A percentile compares a stretch with the other conserved stretches of the same genome.
Evolutionary conservation across 169 alveolate genomes (phyloP).

Genomic region (Babesia sp.): DNA sequence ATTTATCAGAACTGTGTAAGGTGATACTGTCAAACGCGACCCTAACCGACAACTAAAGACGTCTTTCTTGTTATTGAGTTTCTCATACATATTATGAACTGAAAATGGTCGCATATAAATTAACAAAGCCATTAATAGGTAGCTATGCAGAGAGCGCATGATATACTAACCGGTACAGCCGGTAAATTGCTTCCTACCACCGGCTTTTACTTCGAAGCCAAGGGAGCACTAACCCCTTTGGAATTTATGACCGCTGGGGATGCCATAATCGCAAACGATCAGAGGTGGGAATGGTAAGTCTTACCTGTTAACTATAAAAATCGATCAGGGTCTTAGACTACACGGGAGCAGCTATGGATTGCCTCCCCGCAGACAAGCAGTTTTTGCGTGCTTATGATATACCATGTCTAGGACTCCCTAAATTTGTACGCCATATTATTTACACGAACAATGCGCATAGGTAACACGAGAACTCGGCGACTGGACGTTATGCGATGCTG

Average conservation of each 20-base stretch:
- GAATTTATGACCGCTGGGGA: constrained; percentile 57
- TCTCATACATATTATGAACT: too few relatives aligned
- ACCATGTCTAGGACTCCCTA: constrained; percentile 7
- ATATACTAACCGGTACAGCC: constrained; percentile 30
- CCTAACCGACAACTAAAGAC: too few relatives aligned
- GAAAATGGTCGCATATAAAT: too few relatives aligned
- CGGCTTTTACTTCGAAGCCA: constrained; percentile 20
- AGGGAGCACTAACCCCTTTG: constrained; percentile 46
- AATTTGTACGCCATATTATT: not conserved
- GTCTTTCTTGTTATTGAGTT: too few relatives aligned
- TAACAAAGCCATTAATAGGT: too few relatives aligned
- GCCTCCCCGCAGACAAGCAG: constrained; percentile 46
- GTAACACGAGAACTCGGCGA: constrained; percentile 5
- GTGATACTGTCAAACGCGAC: too few relatives aligned
- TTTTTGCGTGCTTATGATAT: constrained; percentile 26
- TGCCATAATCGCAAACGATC: constrained; percentile 16
- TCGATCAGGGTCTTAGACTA: constrained; percentile 26
- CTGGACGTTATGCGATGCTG: constrained; percentile 32
- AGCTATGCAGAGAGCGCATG: constrained; percentile 28
- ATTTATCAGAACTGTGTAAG: too few relatives aligned
- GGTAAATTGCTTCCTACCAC: constrained; percentile 31
- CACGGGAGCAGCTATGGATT: constrained; percentile 3
- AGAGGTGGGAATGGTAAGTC: constrained; percentile 61
- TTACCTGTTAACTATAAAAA: not conserved
- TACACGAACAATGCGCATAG: not conserved